phyloP scores from a whole-genome alignment of 495 filamentous ascomycete genomes.

The Penicillium pancosmium region DNA sequence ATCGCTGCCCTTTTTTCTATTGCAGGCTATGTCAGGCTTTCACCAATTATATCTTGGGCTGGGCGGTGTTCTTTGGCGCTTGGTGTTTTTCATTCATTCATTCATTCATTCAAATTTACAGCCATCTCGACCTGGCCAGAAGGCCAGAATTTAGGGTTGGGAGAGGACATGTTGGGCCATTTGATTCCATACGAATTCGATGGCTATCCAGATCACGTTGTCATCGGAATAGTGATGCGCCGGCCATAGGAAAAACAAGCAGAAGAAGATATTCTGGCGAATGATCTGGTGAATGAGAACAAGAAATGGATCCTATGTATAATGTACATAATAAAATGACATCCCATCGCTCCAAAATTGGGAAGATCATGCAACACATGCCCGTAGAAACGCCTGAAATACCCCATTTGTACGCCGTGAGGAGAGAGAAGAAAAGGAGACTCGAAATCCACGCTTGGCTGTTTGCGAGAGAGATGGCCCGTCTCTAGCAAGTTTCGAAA shows the following conservation, averaged over 20 bases:
- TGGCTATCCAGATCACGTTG: neutral
- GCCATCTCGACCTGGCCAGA: conserved; percentile 13
- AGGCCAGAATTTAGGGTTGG: neutral
- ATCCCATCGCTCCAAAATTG: conserved; percentile 20
- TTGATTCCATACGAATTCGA: neutral
- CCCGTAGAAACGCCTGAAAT: conserved; percentile 31
- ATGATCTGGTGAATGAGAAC: conserved; percentile 10
- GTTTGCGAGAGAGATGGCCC: neutral
- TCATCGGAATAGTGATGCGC: neutral
- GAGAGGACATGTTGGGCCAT: neutral
- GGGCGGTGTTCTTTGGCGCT: conserved; percentile 31
- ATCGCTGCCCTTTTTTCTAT: neutral
- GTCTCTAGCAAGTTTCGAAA: neutral
- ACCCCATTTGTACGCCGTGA: conserved; percentile 28
- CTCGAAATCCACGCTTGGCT: neutral
- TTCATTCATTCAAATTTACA: conserved; percentile 2
- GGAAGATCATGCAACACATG: conserved; percentile 32
- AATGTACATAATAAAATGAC: conserved; percentile 28
- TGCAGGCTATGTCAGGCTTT: conserved; percentile 6
- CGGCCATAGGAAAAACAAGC: neutral
- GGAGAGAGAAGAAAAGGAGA: conserved; percentile 22
- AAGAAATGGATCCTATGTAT: conserved; percentile 24
- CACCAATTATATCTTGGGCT: conserved; percentile 4
- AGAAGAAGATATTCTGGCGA: conserved; percentile 11
- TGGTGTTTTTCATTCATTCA: conserved; percentile 14